Conservation (phyloP, 2,329 filamentous ascomycete genomes). For the Metarhizium sp. region DNA sequence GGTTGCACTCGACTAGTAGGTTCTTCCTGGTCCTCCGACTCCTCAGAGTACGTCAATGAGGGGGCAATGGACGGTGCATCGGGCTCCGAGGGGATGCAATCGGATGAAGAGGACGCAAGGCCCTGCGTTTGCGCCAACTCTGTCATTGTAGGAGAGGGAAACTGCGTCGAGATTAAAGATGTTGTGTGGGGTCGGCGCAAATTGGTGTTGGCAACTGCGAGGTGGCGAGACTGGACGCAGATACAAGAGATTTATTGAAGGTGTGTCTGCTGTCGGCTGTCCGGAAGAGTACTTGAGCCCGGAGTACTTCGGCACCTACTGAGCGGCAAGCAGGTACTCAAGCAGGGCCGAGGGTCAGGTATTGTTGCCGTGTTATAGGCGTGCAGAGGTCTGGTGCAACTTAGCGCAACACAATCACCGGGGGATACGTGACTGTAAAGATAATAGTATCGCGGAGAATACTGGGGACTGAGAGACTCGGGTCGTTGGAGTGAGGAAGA, state of each 20-base stretch:
- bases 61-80: conserved; percentile 43
- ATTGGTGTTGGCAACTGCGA: neutral
- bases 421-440: neutral
- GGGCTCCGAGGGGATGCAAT: conserved; percentile 36
- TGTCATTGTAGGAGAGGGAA: conserved; percentile 15
- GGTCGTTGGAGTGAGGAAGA: neutral
- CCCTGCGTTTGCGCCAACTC: conserved; percentile 26
- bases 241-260: neutral
- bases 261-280: too few relatives aligned
- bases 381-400: neutral
- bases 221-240: neutral
- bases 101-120: conserved; percentile 28
- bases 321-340: neutral
- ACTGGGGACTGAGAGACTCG: neutral
- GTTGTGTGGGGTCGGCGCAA: neutral
- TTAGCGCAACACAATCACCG: neutral
- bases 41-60: conserved; percentile 53
- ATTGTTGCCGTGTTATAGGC: neutral
- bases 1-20: conserved; percentile 32
- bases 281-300: neutral
- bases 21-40: conserved; percentile 50
- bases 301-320: neutral
- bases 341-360: neutral
- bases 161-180: neutral
- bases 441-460: neutral